These are phyloP conservation scores for Pneumocystis jirovecii DNA, from an alignment of 1,139 yeast genomes.

Conservation along the genomic window DNA sequence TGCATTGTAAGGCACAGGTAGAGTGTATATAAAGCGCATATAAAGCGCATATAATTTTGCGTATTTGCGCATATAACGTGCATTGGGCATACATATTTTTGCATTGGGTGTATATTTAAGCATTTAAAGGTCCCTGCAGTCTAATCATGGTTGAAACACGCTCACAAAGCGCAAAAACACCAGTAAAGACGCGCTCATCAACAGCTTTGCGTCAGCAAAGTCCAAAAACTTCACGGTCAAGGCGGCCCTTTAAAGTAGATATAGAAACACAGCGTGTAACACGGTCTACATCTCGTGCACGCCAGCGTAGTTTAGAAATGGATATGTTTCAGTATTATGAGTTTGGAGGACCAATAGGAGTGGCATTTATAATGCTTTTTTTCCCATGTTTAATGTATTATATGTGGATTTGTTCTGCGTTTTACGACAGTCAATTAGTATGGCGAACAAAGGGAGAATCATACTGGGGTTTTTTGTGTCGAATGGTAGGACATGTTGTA, in stretches of 20 bases:
- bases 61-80: background rate
- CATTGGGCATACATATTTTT: background rate
- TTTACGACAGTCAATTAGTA: slow-evolving; percentile 60
- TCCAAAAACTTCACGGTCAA: background rate
- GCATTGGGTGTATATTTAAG: background rate
- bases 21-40: background rate
- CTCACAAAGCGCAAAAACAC: background rate
- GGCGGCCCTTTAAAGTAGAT: background rate
- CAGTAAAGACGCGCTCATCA: background rate
- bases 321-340: slow-evolving; percentile 43
- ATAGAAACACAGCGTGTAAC: background rate
- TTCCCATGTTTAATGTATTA: slow-evolving; percentile 92
- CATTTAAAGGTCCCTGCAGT: background rate
- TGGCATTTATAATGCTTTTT: slow-evolving; percentile 78
- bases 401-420: slow-evolving; percentile 84
- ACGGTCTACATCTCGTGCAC: background rate
- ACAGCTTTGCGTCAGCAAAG: background rate
- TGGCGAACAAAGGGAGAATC: slow-evolving; percentile 49
- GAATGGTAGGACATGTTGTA: slow-evolving; percentile 32
- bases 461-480: slow-evolving; percentile 39
- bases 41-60: background rate
- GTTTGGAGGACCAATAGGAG: slow-evolving; percentile 92
- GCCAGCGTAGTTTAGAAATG: background rate
- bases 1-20: background rate
- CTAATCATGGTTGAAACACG: background rate